Evolutionary conservation across 305 asterid species (phyloP).

Genomic region (Lippia alba): DNA sequence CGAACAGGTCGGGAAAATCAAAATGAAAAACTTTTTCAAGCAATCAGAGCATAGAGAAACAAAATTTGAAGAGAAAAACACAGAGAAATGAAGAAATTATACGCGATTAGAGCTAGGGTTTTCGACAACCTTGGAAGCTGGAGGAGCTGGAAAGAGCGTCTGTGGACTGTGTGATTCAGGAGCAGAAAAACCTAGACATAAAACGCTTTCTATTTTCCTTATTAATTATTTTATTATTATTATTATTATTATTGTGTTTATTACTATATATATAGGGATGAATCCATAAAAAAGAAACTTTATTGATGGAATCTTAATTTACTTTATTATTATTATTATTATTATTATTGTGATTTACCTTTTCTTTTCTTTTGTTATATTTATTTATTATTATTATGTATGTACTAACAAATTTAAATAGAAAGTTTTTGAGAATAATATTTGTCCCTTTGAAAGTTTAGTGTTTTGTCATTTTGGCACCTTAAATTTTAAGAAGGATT

Average conservation of each 20-base stretch:
- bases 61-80: neutral
- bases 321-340: too few relatives aligned
- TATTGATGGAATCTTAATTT: neutral
- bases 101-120: conserved; percentile 37
- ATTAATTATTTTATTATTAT: too few relatives aligned
- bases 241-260: neutral
- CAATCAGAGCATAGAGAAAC: conserved; percentile 11
- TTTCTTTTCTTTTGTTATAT: too few relatives aligned
- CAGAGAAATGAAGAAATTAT: conserved; percentile 1
- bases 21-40: conserved; percentile 7
- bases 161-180: conserved; percentile 3
- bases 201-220: neutral
- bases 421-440: too few relatives aligned
- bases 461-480: too few relatives aligned
- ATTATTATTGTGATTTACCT: too few relatives aligned
- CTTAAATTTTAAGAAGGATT: too few relatives aligned
- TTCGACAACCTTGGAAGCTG: conserved; percentile 36
- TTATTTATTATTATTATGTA: too few relatives aligned
- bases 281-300: neutral
- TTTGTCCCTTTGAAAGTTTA: too few relatives aligned
- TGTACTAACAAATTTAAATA: too few relatives aligned
- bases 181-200: conserved; percentile 23
- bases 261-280: neutral
- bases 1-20: conserved; percentile 8
- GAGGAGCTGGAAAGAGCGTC: conserved; percentile 37